Percentiles rank a stretch among this genome's conserved stretches.
phyloP scores from a whole-genome alignment of 352 stramenopile genomes.

The Thalassiosira hispida region DNA sequence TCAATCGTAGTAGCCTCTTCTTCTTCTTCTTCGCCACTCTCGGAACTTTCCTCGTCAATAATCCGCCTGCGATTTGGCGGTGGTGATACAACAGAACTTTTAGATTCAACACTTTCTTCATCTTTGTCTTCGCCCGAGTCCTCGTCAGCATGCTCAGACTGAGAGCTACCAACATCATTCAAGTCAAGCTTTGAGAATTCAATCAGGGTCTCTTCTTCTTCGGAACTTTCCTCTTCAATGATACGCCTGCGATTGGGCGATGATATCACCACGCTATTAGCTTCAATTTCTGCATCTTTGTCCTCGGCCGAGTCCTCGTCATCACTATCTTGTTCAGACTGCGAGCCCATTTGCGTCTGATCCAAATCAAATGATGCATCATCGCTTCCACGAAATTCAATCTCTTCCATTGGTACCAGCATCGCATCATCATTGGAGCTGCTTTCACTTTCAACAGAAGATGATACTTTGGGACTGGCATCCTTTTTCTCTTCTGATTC shows the following conservation, averaged over 20 bases:
- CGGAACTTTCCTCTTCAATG: conserved; percentile 6
- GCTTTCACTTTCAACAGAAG: background rate
- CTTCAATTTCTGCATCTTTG: background rate
- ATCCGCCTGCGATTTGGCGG: background rate
- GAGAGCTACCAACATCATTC: background rate
- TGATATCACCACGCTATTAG: background rate
- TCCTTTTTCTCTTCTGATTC: background rate
- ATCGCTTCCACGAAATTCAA: no score
- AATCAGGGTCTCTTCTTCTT: background rate
- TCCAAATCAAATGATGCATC: no score
- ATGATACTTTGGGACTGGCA: background rate
- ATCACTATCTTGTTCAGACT: no score
- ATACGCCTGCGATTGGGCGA: background rate
- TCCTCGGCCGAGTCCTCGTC: background rate
- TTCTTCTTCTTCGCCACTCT: background rate
- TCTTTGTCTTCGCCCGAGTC: background rate
- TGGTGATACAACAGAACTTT: background rate
- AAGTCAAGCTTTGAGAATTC: background rate
- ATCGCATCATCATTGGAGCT: background rate
- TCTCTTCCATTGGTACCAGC: no score
- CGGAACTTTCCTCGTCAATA: conserved; percentile 5
- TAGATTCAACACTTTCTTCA: background rate
- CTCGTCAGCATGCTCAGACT: background rate
- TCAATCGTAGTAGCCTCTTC: background rate
- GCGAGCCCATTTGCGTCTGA: no score